Evolutionary conservation across 306 rosid genomes (phyloP), one percentile per base, ranked within the genome.

Genomic region (Begonia peltatifolia): DNA sequence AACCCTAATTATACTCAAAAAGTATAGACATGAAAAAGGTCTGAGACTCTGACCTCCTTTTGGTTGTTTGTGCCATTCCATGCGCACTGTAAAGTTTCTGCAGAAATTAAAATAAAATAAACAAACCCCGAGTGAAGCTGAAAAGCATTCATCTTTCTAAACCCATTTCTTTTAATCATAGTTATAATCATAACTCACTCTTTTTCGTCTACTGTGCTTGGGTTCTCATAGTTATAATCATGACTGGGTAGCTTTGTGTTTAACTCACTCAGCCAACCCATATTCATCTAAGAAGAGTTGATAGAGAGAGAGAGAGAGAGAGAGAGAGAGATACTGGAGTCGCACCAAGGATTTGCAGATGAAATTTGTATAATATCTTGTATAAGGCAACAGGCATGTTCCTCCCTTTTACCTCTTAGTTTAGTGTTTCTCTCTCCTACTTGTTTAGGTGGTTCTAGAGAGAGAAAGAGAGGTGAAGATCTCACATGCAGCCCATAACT

Each of bases 401-500:
- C 38, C 3, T 30, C 8, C 38, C 38, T 30, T 30, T 30, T 54
- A 55, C 25, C 20, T 46, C 18, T 12, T 47, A 18, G 15, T 30
- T 38, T 61, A 22, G 56, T 59, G 57, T 71, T 70, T 73, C 63
- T 63, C 51, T 53, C 47, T 63, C 51, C 30, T 44, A 11, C 36
- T 35, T 46, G 10, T 14, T 10, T 58, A 10, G 15, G 23, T 56
- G 22, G 11, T 44, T 54, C 36, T 61, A 56, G 47, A 30, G 63
- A 57, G 53, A 23, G 55, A 43, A 52, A 41, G 68, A 63, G 60
- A 54, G 65, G 63, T 30, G 38, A 76, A 74, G 61, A 66, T 51
- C 69, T 73, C 88, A 82, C 88, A 75, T 82, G 95, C 79, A 30
- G 46, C 76, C 93, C 95, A 79, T 61, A 56, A 68, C 59, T 63